Conservation (phyloP, 208 protist species). For the Entamoeba invadens region DNA sequence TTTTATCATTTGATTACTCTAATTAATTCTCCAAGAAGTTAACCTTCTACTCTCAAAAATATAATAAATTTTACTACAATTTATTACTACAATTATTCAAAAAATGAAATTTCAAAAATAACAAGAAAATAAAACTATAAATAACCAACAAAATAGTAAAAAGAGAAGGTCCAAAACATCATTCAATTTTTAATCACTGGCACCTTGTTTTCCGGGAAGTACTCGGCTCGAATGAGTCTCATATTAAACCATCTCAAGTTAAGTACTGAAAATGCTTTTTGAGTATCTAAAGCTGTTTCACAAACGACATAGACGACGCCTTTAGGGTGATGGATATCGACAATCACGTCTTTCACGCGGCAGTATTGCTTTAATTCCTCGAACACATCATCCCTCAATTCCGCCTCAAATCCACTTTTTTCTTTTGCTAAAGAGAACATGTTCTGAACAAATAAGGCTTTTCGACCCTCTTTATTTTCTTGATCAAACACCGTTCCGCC, state of each 20-base stretch:
- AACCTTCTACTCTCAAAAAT: too few species aligned
- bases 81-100: too few species aligned
- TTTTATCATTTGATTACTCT: too few species aligned
- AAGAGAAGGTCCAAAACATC: too few species aligned
- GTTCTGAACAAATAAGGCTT: background rate
- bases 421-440: background rate
- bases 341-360: background rate
- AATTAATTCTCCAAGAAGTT: too few species aligned
- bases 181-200: too few species aligned
- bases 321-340: background rate
- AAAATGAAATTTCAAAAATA: too few species aligned
- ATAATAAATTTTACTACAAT: too few species aligned
- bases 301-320: background rate
- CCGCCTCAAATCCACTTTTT: background rate
- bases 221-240: background rate
- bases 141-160: too few species aligned
- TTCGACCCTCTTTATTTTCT: background rate
- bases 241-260: background rate
- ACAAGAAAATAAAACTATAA: too few species aligned
- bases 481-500: background rate
- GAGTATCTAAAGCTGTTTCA: background rate
- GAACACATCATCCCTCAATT: background rate
- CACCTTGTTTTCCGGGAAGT: background rate
- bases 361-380: background rate
- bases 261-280: background rate